Evolutionary conservation across 352 stramenopile species (phyloP).

Genomic region (Chrysophaeum taylorii): DNA sequence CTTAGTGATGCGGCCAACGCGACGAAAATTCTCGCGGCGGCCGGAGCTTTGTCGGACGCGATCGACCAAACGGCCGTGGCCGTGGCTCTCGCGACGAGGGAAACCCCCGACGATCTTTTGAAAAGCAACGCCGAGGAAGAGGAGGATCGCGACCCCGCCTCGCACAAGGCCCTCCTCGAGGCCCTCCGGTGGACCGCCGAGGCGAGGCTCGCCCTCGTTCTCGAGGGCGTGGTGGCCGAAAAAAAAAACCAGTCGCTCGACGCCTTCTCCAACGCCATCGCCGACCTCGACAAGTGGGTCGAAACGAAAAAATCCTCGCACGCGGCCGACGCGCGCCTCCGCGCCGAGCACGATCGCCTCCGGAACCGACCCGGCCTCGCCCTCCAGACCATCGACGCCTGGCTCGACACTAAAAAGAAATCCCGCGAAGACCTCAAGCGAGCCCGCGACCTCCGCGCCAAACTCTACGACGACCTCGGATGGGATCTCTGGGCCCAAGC

Average conservation of each 20-base stretch:
- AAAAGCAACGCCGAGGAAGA: background rate
- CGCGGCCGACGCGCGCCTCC: background rate
- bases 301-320: conserved; percentile 1
- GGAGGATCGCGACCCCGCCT: background rate
- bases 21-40: background rate
- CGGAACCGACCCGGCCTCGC: background rate
- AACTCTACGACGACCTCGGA: background rate
- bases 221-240: background rate
- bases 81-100: background rate
- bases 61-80: background rate
- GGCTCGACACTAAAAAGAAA: background rate
- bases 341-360: background rate
- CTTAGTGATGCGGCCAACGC: background rate
- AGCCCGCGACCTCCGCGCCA: background rate
- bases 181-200: conserved; percentile 5
- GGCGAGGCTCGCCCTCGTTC: background rate
- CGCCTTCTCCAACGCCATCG: background rate
- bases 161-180: background rate
- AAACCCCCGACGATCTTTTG: background rate
- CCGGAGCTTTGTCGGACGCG: background rate
- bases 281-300: background rate
- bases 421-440: background rate
- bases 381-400: background rate
- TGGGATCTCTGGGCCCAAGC: background rate
- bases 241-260: no score